Conservation (phyloP, 2,329 filamentous ascomycete genomes). For the Sarocladiaceae sp. region DNA sequence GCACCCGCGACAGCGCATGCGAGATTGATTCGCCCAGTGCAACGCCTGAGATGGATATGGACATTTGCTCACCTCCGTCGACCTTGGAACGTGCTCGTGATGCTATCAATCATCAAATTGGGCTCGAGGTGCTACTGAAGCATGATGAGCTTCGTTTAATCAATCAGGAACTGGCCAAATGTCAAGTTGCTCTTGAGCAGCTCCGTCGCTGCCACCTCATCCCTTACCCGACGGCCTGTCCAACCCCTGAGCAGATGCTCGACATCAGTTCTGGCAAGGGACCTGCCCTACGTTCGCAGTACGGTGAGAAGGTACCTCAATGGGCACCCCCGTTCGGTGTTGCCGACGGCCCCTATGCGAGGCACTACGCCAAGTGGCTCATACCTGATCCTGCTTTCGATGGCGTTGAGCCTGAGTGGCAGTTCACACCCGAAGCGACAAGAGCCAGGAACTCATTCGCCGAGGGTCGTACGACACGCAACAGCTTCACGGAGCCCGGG, state of each 20-base stretch:
- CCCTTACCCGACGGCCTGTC: constrained; percentile 73
- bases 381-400: constrained; percentile 87
- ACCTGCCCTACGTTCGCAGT: constrained; percentile 57
- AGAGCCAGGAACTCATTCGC: constrained; percentile 37
- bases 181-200: constrained; percentile 89
- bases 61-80: constrained; percentile 12
- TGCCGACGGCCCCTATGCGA: constrained; percentile 84
- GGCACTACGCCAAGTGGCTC: constrained; percentile 95
- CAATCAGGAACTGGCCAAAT: constrained; percentile 94
- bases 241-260: constrained; percentile 62
- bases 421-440: constrained; percentile 35
- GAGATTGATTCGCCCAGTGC: constrained; percentile 19
- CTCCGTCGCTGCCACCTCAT: constrained; percentile 88
- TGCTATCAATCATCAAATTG: constrained; percentile 79
- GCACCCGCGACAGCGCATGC: constrained; percentile 4
- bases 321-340: constrained; percentile 90
- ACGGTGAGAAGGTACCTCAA: constrained; percentile 62
- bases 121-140: constrained; percentile 87
- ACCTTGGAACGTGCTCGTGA: constrained; percentile 58
- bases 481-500: constrained; percentile 49
- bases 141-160: constrained; percentile 92
- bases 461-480: constrained; percentile 77
- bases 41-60: constrained; percentile 18
- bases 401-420: constrained; percentile 49
- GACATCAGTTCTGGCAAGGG: constrained; percentile 73